Evolutionary conservation across 2,329 filamentous ascomycete species (phyloP), one percentile per base, ranked within the genome.

Genomic region (Trichoderma citrinoviride): DNA sequence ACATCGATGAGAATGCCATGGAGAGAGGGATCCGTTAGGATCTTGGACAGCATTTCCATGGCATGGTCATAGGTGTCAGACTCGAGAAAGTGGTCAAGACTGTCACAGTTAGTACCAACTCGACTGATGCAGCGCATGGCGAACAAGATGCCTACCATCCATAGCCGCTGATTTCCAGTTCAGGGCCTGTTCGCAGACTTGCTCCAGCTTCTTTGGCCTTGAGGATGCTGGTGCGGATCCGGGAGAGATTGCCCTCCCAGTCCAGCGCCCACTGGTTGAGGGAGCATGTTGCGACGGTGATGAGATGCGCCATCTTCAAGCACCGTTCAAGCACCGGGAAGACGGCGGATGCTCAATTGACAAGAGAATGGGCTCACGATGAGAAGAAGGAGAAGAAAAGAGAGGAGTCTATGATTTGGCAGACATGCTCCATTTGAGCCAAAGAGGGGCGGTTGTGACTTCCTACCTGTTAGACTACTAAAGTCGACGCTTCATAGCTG

Each of bases 21-120:
- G 46, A 72, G 73, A 17, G 69, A 68, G 7, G 70, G 67, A 49
- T 78, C 74, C 14, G 69, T 70, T 29, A 78, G 69, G 64, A 78
- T 77, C 2, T 68, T 68, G 27, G 66, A 68, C 1, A 78, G 70
- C 57, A 74, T 71, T 37, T 78, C 76, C 70, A 70, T 71, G 23
- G 68, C 70, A 54, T 77, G 72, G 0, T 72, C 68, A 52, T 74
- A 77, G 17, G 73, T 67, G 19, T 78, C 76, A 29, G 68, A 71
- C 73, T 88, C 85, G 15, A 58, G 77, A 67, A 86, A 89, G 70
- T 90, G 88, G 73, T 92, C 90, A 7, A 90, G 82, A 71, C 87
- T 47, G 10, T 19, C 23, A 14, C 6, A 25, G 21, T 46, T 54
- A 53, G 41, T 14, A 14, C 17, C 10, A 14, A n/a, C 29, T 27